phyloP scores from a whole-genome alignment of 768 basidiomycete genomes.

The Pleurotus pulmonarius region DNA sequence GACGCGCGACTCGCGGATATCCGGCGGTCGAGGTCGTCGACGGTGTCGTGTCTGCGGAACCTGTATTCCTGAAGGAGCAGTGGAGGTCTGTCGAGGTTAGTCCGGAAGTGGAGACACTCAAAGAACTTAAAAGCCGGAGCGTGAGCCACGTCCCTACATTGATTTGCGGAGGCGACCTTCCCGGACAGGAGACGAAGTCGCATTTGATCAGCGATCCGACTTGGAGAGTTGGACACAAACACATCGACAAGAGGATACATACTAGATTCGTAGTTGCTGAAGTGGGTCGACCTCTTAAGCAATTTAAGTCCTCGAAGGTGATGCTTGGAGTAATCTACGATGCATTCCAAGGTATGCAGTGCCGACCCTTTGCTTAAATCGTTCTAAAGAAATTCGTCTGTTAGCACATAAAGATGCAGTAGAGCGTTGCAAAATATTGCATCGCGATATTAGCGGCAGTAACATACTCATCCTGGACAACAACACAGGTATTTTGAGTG shows the following conservation, averaged over 20 bases:
- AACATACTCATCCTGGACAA: conserved; percentile 7
- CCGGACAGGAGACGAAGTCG: conserved; percentile 7
- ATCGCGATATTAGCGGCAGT: conserved; percentile 10
- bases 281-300: background rate
- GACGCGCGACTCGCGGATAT: too few relatives aligned
- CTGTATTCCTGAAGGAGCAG: too few relatives aligned
- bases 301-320: background rate
- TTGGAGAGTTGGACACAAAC: conserved; percentile 8
- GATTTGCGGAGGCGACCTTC: conserved; percentile 19
- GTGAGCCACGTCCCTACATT: conserved; percentile 20
- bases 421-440: conserved; percentile 1
- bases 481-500: conserved; percentile 5
- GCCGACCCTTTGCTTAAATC: too few relatives aligned
- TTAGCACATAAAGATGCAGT: conserved; percentile 8
- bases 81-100: too few relatives aligned
- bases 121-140: too few relatives aligned
- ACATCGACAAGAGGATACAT: background rate
- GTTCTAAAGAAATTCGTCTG: background rate
- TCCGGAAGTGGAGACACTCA: too few relatives aligned
- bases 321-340: conserved; percentile 13
- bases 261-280: background rate
- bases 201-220: conserved; percentile 7
- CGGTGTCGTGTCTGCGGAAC: too few relatives aligned
- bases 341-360: conserved; percentile 11
- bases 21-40: too few relatives aligned